Evolutionary conservation across 176 grass and related monocot species (phyloP).

Genomic region (Carex scoparia): DNA sequence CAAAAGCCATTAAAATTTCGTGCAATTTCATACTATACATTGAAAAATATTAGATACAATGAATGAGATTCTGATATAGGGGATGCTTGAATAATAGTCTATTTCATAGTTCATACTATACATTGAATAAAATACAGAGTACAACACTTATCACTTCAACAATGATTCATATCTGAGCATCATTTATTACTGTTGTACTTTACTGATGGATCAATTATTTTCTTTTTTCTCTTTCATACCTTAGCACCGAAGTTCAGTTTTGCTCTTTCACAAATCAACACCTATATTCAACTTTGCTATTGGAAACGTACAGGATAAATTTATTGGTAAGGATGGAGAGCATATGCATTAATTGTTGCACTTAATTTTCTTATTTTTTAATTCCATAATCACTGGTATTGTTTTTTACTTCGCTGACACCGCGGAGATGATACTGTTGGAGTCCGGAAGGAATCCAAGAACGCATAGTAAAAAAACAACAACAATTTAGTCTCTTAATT

Average conservation of each 20-base stretch:
- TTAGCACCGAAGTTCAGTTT: neutral
- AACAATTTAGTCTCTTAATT: neutral
- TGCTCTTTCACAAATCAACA: neutral
- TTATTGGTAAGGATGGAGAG: neutral
- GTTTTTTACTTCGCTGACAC: neutral
- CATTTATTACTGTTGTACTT: slow-evolving; percentile 14
- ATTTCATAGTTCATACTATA: no score
- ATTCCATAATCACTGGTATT: neutral
- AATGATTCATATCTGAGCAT: slow-evolving; percentile 17
- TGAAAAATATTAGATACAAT: no score
- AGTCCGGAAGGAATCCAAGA: neutral
- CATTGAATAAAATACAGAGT: neutral
- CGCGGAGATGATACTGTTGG: neutral
- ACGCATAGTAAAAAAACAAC: neutral
- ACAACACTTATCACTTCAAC: neutral
- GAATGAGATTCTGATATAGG: neutral
- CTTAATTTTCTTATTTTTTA: neutral
- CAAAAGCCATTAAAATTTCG: neutral
- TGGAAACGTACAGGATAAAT: neutral
- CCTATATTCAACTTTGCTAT: neutral
- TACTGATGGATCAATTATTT: neutral
- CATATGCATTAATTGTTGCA: neutral
- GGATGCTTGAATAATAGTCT: neutral
- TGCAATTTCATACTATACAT: no score
- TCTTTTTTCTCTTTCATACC: neutral